phyloP scores from a whole-genome alignment of 129 eudicot genomes.

The Escallonia herrerae region DNA sequence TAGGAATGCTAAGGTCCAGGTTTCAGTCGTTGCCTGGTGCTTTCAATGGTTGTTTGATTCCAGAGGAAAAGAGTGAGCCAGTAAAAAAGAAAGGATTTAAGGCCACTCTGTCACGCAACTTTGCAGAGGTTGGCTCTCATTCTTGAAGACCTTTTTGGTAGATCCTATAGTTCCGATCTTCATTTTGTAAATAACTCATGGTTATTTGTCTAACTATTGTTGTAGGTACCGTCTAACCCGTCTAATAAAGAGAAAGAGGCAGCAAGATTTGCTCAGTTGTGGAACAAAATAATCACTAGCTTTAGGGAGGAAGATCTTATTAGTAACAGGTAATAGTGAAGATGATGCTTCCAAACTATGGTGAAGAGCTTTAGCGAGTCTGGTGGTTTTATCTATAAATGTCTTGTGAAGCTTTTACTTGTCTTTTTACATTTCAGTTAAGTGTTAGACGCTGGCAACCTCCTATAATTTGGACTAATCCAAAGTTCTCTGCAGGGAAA shows the following conservation, averaged over 20 bases:
- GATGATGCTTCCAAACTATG: not conserved
- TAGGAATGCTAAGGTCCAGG: constrained; percentile 88
- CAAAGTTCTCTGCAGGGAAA: constrained; percentile 47
- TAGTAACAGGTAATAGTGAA: constrained; percentile 45
- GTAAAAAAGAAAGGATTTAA: constrained; percentile 87
- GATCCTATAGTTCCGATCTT: not conserved
- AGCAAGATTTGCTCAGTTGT: constrained; percentile 95
- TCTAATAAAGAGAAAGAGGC: constrained; percentile 79
- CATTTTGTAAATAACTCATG: not conserved
- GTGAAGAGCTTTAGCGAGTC: too few relatives aligned
- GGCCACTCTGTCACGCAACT: constrained; percentile 84
- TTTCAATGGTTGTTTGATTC: constrained; percentile 80
- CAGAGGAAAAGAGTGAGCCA: constrained; percentile 68
- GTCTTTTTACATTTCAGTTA: too few relatives aligned
- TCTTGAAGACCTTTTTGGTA: not conserved
- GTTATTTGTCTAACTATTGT: constrained; percentile 8
- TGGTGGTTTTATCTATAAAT: too few relatives aligned
- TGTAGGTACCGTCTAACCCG: constrained; percentile 56
- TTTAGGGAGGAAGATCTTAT: constrained; percentile 97
- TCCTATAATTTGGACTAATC: too few relatives aligned
- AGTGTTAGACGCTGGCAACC: too few relatives aligned
- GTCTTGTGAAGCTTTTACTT: too few relatives aligned
- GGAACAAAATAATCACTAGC: constrained; percentile 97
- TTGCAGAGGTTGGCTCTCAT: constrained; percentile 33
- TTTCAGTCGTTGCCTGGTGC: constrained; percentile 89